Evolutionary conservation across 345 rosid species (phyloP), one percentile per base, ranked within the genome.

Genomic region (Gossypium longicalyx): DNA sequence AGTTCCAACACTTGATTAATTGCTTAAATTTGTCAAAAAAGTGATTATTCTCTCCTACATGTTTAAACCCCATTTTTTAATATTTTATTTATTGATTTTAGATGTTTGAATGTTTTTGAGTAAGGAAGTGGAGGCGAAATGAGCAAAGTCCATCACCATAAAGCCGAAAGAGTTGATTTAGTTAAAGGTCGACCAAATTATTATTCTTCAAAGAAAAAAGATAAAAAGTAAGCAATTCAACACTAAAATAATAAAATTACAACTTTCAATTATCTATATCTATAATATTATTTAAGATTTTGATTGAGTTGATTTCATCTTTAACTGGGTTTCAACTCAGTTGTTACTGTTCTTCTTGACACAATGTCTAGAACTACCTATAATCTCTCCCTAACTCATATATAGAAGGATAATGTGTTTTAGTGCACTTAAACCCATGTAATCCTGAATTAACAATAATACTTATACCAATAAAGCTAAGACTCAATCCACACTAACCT

Each of bases 351-450:
- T 23, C 1, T 23, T 23, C 23, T 23, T 23, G 1, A 23, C 1
- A 23, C 1, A 23, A 23, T 23, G 23, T 23, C 23, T 23, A 23
- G 1, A 23, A 23, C 1, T 23, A 23, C 23, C 1, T 23, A 23
- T 23, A 23, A 2, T 1, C 0, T 27, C 29, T 27, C 4, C 29
- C 0, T 0, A 3, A 27, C 29, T 3, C 29, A 27, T 3, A 34
- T 4, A 4, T 4, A 34, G 0, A 0, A 34, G 0, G 0, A 34
- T 34, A 34, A 34, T 34, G 1, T 1, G 0, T 5, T 34, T 34
- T 0, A 34, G 0, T 0, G 1, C 0, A 34, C 1, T 34, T 0
- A 0, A 34, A 34, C 0, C 0, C 1, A 34, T 34, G 1, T 34
- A 1, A 4, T 4, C 1, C 38, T 34, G 0, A 1, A 34, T 4